phyloP scores from a whole-genome alignment of 345 rosid species.

The Lagerstroemia speciosa region DNA sequence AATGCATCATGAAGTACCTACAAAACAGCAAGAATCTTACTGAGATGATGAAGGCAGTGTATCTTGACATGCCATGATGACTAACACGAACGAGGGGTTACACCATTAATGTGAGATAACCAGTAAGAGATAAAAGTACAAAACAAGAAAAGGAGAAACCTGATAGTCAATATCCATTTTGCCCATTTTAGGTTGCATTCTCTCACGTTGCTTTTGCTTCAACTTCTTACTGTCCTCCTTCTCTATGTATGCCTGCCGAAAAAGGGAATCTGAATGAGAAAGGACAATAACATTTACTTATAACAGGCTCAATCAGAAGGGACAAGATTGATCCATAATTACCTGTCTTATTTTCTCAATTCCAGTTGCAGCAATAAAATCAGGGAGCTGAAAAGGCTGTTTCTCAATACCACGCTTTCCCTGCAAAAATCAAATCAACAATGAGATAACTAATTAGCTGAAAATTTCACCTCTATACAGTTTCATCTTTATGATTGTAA shows the following conservation, averaged over 20 bases:
- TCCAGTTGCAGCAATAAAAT: slow-evolving; percentile 99
- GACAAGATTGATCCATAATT: slow-evolving; percentile 2
- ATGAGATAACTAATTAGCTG: slow-evolving; percentile 15
- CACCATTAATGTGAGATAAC: neutral
- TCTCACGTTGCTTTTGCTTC: slow-evolving; percentile 98
- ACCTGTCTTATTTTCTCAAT: slow-evolving; percentile 99
- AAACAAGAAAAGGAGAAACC: slow-evolving; percentile 33
- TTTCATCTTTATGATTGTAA: slow-evolving; percentile 11
- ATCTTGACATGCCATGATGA: neutral
- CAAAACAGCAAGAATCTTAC: slow-evolving; percentile 8
- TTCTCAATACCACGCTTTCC: slow-evolving; percentile 99
- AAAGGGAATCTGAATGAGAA: neutral
- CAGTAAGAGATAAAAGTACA: neutral
- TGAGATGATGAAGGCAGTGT: neutral
- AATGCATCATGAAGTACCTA: slow-evolving; percentile 99
- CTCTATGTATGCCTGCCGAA: slow-evolving; percentile 92
- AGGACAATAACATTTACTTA: neutral
- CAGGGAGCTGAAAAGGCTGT: slow-evolving; percentile 97
- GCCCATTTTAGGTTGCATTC: slow-evolving; percentile 99
- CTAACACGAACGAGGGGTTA: neutral
- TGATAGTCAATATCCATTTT: slow-evolving; percentile 99
- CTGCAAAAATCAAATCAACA: slow-evolving; percentile 41
- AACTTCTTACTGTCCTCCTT: slow-evolving; percentile 95
- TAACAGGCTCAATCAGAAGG: neutral
- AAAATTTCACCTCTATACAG: neutral